Conservation (phyloP, 2,329 filamentous ascomycete species). For the Emericellopsis atlantica region DNA sequence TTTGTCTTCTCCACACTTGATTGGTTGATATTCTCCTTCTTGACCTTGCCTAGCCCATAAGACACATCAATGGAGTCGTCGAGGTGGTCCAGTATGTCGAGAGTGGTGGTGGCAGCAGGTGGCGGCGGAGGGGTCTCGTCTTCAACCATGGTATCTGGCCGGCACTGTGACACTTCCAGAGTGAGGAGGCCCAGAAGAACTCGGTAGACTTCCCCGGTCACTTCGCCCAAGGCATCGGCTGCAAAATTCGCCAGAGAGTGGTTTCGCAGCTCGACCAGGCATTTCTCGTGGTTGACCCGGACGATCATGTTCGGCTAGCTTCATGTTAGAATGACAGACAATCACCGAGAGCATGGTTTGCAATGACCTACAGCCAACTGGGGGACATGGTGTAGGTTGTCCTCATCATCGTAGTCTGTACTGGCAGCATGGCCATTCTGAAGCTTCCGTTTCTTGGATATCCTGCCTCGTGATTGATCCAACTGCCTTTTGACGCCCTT, state of each 20-base stretch:
- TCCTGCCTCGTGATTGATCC: slow-evolving; percentile 24
- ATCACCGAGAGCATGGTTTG: not conserved
- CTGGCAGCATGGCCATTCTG: slow-evolving; percentile 26
- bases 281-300: slow-evolving; percentile 75
- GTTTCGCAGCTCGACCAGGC: slow-evolving; percentile 71
- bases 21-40: slow-evolving; percentile 31
- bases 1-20: slow-evolving; percentile 35
- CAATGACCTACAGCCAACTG: slow-evolving; percentile 37
- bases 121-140: slow-evolving; percentile 13
- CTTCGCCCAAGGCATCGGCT: slow-evolving; percentile 55
- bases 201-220: slow-evolving; percentile 67
- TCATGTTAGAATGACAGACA: slow-evolving; percentile 11
- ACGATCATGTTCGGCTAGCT: slow-evolving; percentile 58
- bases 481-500: slow-evolving; percentile 38
- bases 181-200: slow-evolving; percentile 61
- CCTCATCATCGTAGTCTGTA: slow-evolving; percentile 19
- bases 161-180: slow-evolving; percentile 54
- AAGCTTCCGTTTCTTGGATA: slow-evolving; percentile 41
- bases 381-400: slow-evolving; percentile 21
- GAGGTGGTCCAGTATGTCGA: slow-evolving; percentile 43
- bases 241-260: slow-evolving; percentile 63
- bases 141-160: slow-evolving; percentile 30
- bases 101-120: slow-evolving; percentile 32
- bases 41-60: slow-evolving; percentile 42
- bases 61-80: slow-evolving; percentile 39